These are phyloP conservation scores for Patellifolia procumbens DNA, from an alignment of 179 eudicot genomes.

Conservation along the genomic window DNA sequence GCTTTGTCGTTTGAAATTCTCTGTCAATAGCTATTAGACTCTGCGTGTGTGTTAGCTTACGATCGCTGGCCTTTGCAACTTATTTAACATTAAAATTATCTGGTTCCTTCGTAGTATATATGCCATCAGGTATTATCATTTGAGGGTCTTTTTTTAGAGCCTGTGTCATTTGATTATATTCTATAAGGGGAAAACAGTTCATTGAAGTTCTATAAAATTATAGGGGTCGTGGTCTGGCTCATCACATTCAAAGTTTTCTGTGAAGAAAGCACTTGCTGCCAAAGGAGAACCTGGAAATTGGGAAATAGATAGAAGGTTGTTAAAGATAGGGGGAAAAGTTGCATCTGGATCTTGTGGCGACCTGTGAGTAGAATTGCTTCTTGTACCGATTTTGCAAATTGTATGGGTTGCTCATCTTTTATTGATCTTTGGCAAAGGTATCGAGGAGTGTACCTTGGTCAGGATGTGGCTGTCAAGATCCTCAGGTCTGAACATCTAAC, in stretches of 20 bases:
- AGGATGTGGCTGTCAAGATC: constrained; percentile 89
- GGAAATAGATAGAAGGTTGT: constrained; percentile 77
- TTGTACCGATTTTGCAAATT: neutral
- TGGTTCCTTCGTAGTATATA: neutral
- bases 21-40: neutral
- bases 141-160: neutral
- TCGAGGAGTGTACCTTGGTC: constrained; percentile 77
- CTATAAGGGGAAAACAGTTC: constrained; percentile 5
- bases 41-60: neutral
- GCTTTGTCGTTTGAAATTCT: neutral
- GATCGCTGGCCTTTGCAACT: too few species aligned
- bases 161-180: neutral
- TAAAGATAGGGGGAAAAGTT: constrained; percentile 76
- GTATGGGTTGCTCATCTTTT: constrained; percentile 17
- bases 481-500: constrained; percentile 77
- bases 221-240: constrained; percentile 93
- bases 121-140: neutral
- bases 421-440: constrained; percentile 49
- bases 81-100: neutral
- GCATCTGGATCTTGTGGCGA: constrained; percentile 97
- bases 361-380: constrained; percentile 56
- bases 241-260: constrained; percentile 52
- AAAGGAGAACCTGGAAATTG: constrained; percentile 52
- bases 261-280: constrained; percentile 48
- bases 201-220: constrained; percentile 20